Conservation (phyloP, 139 green algal genomes). For the Micractinium sp. region DNA sequence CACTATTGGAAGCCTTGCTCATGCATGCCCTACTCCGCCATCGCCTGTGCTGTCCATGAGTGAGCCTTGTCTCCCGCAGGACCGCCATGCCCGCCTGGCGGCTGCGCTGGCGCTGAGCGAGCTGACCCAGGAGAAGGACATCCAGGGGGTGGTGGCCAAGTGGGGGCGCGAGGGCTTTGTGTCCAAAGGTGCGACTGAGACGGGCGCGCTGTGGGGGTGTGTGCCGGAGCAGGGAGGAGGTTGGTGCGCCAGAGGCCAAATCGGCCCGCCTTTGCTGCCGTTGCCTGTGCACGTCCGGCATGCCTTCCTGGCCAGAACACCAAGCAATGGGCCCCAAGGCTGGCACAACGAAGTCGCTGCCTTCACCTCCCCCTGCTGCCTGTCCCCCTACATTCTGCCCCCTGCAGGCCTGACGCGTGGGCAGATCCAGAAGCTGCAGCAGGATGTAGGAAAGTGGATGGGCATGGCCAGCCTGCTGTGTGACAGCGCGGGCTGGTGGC, state of each 20-base stretch:
- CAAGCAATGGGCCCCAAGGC: background rate
- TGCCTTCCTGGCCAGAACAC: background rate
- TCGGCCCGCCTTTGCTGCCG: background rate
- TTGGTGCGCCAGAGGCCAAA: background rate
- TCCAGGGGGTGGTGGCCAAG: constrained; percentile 38
- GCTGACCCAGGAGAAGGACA: constrained; percentile 48
- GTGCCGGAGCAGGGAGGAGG: background rate
- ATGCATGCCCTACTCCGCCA: background rate
- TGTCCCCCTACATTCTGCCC: background rate
- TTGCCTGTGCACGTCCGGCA: background rate
- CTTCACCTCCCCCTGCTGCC: background rate
- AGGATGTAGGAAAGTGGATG: constrained; percentile 61
- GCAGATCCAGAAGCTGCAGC: constrained; percentile 69
- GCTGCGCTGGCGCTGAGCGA: constrained; percentile 52
- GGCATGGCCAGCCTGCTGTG: constrained; percentile 62
- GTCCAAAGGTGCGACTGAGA: constrained; percentile 15
- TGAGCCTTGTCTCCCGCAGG: background rate
- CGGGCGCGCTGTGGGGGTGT: background rate
- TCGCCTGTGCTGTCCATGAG: background rate
- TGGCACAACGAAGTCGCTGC: background rate
- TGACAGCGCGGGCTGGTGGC: constrained; percentile 67
- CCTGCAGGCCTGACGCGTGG: constrained; percentile 48
- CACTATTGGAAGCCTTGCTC: too few species aligned
- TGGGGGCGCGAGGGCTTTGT: constrained; percentile 49
- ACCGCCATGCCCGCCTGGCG: constrained; percentile 57